A percentile compares a stretch with the other conserved stretches of the same genome.
These are phyloP conservation scores for Wickerhamomyces canadensis DNA, from an alignment of 805 yeast species.

Conservation along the genomic window DNA sequence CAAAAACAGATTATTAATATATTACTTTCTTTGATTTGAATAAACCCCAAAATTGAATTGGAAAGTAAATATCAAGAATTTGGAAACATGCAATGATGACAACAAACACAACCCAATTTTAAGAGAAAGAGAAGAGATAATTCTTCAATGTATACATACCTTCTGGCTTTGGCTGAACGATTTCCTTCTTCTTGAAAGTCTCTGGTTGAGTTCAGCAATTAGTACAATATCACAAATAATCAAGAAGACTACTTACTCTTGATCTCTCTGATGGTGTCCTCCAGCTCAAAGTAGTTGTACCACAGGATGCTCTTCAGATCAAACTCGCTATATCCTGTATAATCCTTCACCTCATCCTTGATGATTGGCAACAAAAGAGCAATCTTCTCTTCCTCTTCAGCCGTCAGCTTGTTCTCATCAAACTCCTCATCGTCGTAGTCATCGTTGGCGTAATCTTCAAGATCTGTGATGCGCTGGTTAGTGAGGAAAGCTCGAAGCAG, in stretches of 20 bases:
- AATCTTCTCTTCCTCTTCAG: slow-evolving; percentile 36
- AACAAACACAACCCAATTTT: slow-evolving; percentile 5
- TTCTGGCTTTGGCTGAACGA: slow-evolving; percentile 19
- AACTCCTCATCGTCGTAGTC: slow-evolving; percentile 21
- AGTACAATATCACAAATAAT: no score
- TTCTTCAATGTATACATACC: slow-evolving; percentile 37
- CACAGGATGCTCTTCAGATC: slow-evolving; percentile 55
- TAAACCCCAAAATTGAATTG: slow-evolving; percentile 7
- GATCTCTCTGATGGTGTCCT: slow-evolving; percentile 43
- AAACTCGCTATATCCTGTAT: slow-evolving; percentile 37
- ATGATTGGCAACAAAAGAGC: slow-evolving; percentile 38
- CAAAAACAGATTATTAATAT: slow-evolving; percentile 3
- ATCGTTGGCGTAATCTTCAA: slow-evolving; percentile 25
- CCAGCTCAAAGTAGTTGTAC: slow-evolving; percentile 51
- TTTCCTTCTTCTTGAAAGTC: slow-evolving; percentile 18
- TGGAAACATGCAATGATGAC: no score
- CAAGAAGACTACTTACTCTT: slow-evolving; percentile 20
- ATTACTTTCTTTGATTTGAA: not conserved
- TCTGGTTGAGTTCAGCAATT: slow-evolving; percentile 7
- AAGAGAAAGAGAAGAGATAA: slow-evolving; percentile 2
- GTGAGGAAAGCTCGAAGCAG: no score
- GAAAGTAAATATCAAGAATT: no score
- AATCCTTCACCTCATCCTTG: slow-evolving; percentile 31
- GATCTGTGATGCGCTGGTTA: no score
- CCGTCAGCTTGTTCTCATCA: slow-evolving; percentile 29